Conservation (phyloP, 768 basidiomycete genomes). For the Hericium rajendrae region DNA sequence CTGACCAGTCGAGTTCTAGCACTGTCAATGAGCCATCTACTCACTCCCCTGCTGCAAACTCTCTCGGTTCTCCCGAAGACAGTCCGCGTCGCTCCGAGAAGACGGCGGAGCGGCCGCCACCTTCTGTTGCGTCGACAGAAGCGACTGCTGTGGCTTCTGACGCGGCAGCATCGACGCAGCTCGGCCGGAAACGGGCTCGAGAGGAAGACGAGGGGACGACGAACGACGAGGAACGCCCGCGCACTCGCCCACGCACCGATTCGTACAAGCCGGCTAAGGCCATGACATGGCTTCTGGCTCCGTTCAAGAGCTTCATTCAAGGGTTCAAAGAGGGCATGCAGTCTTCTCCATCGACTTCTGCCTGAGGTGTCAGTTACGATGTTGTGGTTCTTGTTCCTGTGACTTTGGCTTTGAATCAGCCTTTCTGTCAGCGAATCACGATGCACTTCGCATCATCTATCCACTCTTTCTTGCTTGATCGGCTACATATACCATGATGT, state of each 20-base stretch:
- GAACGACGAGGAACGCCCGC: conserved; percentile 30
- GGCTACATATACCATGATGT: conserved; percentile 5
- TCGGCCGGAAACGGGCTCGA: conserved; percentile 39
- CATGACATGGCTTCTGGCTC: conserved; percentile 7
- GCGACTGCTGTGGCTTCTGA: conserved; percentile 30
- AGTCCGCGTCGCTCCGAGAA: conserved; percentile 6
- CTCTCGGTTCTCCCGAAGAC: neutral
- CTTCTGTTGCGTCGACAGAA: conserved; percentile 25
- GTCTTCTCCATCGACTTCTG: neutral
- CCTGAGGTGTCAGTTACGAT: neutral
- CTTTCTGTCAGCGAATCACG: neutral
- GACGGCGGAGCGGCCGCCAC: conserved; percentile 11
- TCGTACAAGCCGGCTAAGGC: conserved; percentile 30
- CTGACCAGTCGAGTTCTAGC: too few species aligned
- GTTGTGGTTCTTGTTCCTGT: conserved; percentile 1
- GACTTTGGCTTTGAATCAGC: conserved; percentile 2
- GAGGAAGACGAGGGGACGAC: conserved; percentile 25
- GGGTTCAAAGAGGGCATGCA: conserved; percentile 10
- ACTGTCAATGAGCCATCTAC: too few species aligned
- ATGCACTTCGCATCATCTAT: neutral
- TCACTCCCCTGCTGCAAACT: neutral
- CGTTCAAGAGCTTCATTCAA: conserved; percentile 11
- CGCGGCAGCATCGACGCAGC: conserved; percentile 14
- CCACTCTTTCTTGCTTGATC: conserved; percentile 2
- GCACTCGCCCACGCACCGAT: conserved; percentile 44